These are phyloP conservation scores for Haberlea rhodopensis DNA, from an alignment of 257 asterid genomes.

Conservation along the genomic window DNA sequence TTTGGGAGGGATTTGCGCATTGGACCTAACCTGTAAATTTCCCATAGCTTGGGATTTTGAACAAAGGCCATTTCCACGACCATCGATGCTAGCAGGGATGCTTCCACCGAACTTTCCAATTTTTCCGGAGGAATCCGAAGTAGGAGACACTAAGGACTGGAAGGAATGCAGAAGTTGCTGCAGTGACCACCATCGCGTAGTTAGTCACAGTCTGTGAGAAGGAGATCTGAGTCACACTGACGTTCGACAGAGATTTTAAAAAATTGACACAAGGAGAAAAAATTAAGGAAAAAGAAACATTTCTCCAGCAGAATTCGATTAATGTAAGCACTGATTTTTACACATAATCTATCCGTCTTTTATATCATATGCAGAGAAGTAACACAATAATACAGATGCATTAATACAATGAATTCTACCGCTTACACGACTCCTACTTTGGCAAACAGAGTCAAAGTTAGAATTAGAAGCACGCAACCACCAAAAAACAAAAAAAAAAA, in stretches of 20 bases:
- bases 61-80: conserved; percentile 54
- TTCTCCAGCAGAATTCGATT: conserved; percentile 2
- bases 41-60: conserved; percentile 60
- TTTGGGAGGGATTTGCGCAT: conserved; percentile 82
- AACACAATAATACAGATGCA: no score
- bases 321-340: not conserved
- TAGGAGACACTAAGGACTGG: conserved; percentile 55
- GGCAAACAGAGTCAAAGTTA: not conserved
- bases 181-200: conserved; percentile 67
- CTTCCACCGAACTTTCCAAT: conserved; percentile 53
- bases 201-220: conserved; percentile 10
- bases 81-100: conserved; percentile 54
- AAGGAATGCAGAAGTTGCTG: conserved; percentile 70
- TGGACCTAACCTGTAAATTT: conserved; percentile 64
- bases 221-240: conserved; percentile 3
- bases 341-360: not conserved
- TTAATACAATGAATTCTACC: conserved; percentile 19
- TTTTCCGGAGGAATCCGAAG: conserved; percentile 59
- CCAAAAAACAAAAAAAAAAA: not conserved
- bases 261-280: not conserved
- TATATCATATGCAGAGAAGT: conserved; percentile 12
- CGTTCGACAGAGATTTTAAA: not conserved
- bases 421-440: not conserved
- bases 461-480: not conserved
- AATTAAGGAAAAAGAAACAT: not conserved